Conservation (phyloP, 352 stramenopile species). For the Globisporangium yorkense region DNA sequence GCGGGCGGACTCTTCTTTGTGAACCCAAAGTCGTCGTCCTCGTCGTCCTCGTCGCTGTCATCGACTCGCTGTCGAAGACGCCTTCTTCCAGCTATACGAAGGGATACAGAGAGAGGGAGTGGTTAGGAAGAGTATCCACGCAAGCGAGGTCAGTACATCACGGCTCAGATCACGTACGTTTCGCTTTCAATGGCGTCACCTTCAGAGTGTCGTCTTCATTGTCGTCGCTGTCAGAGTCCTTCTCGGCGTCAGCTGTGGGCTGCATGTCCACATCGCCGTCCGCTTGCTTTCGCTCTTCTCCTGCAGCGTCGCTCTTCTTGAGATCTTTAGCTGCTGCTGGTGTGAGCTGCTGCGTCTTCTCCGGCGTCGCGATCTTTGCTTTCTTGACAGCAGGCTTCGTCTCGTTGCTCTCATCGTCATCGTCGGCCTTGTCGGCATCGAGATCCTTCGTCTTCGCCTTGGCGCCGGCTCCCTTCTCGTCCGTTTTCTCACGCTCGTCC, state of each 20-base stretch:
- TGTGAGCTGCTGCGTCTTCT: slow-evolving; percentile 3
- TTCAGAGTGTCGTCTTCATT: slow-evolving; percentile 2
- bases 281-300: slow-evolving; percentile 21
- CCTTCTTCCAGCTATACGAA: slow-evolving; percentile 37
- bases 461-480: not conserved
- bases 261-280: slow-evolving; percentile 21
- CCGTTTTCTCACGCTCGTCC: slow-evolving; percentile 1
- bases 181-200: slow-evolving; percentile 17
- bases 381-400: slow-evolving; percentile 1
- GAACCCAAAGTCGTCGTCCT: slow-evolving; percentile 38
- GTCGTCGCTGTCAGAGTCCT: slow-evolving; percentile 9
- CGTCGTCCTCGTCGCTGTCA: slow-evolving; percentile 35
- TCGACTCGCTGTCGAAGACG: slow-evolving; percentile 52
- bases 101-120: not conserved
- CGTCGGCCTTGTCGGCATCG: not conserved
- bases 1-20: slow-evolving; percentile 2
- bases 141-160: too few relatives aligned
- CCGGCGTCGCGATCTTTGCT: not conserved
- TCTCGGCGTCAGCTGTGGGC: slow-evolving; percentile 6
- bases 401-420: not conserved
- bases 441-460: not conserved
- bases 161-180: slow-evolving; percentile 21
- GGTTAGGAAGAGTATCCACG: not conserved
- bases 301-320: not conserved
- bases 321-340: slow-evolving; percentile 6